Base-by-base conservation (phyloP, 441 rosid species). In the Erodium trifolium region DNA sequence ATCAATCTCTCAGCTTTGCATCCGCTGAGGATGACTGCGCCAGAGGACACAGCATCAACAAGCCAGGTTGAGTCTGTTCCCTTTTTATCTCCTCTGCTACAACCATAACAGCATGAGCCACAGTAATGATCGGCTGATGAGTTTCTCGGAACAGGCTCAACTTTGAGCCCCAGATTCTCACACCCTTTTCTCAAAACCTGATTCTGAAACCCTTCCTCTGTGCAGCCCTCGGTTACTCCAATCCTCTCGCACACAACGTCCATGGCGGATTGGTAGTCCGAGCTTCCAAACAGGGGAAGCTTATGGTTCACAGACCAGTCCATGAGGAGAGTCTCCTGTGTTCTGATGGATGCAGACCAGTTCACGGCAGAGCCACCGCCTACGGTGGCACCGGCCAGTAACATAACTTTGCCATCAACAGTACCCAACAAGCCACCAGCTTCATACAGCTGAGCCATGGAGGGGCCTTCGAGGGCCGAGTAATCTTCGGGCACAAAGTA, bases 31-130 rank as follows among this genome's bases (percentile, higher is more conserved):
- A 93, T 82, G 16, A 93, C 88, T 2, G 97, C 86, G 0, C 89
- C 92, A 2, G 79, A 75, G 5, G 71, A 68, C 67, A 89, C 87
- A 0, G 98, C 96, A 68, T 91, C 95, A 0, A 91, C 87, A 43
- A 93, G 80, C 98, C 98, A 93, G 2, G 95, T 91, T 2, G 63
- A 59, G 57, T 93, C 92, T 1, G 91, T 87, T 66, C 98, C 96
- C 71, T 75, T 86, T 75, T 93, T 93, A 66, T 93, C 98, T 49
- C 97, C 96, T 34, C 65, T 79, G 68, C 68, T 81, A 49, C 98
- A 91, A 7, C 98, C 98, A 66, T 83, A 81, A 35, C 95, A 84
- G 49, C 98, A 93, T 9, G 87, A 85, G 31, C 98, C 96, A n/a
- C 97, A 93, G 34, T 79, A 87, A 80, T 93, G 98, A 10, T 49